Evolutionary conservation across 805 yeast genomes (phyloP), one percentile per base, ranked within the genome.

Genomic region (Candida krabiensis): DNA sequence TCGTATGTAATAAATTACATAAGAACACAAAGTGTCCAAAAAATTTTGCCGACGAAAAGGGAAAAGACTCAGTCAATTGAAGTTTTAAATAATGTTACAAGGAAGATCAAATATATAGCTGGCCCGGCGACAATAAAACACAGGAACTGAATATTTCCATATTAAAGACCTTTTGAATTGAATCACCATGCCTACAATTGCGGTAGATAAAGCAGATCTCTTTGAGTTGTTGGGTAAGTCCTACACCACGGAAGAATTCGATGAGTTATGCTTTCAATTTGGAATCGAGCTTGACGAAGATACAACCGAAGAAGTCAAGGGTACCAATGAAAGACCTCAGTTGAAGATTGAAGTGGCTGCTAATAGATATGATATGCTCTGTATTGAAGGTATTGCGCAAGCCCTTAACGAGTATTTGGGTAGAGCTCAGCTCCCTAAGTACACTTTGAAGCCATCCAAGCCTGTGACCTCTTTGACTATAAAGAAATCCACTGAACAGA

Each of bases 271-370:
- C 70, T 93, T 93, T 71, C 95, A 91, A 59, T 93, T 90, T 54
- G 99, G 99, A 55, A 81, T 93, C 52, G 99, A 93, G 70, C 77
- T 93, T 46, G 99, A 93, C 63, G 99, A 95, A 69, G 98, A 95
- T 64, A 88, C 96, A 60, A 86, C 95, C 29, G 87, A 84, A 25
- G 81, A 77, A 33, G 82, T 84, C 49, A 66, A 61, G 43, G 78
- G 75, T 61, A 70, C 73, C n/a, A 86, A 79, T 48, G 96, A 87
- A 66, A 83, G 96, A 64, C 97, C 99, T n/a, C 95, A 91, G 66
- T 75, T 87, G 56, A 93, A 93, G 69, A 88, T 93, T 57, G 99
- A 93, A 65, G 82, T 95, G 48, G 97, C 96, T 41, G 99, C 99
- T 46, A 93, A 93, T 70, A 85, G 99, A 73, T 95, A 93, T 60